These are phyloP conservation scores for Paraconiothyrium brasiliense DNA, from an alignment of 2,329 filamentous ascomycete species.

Conservation along the genomic window DNA sequence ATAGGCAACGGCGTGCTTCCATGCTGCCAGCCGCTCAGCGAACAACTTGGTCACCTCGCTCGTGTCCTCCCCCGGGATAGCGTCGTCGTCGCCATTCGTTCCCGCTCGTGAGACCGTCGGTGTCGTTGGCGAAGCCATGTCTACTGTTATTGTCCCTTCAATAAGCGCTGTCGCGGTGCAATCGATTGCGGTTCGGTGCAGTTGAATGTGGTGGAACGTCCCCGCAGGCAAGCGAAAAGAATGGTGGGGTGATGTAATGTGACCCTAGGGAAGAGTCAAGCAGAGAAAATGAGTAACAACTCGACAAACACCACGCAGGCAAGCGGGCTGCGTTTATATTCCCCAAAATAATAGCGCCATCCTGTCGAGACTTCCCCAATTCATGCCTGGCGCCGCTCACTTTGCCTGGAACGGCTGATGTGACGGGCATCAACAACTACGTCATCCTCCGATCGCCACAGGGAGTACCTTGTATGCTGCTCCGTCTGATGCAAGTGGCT, in stretches of 20 bases:
- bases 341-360: not conserved
- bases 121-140: conserved; percentile 46
- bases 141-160: not conserved
- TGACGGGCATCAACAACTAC: not conserved
- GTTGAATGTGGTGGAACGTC: conserved; percentile 11
- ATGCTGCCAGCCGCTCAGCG: conserved; percentile 87
- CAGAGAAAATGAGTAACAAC: not conserved
- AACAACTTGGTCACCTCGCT: conserved; percentile 70
- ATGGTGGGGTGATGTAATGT: conserved; percentile 5
- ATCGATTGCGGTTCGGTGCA: not conserved
- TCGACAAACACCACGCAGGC: not conserved
- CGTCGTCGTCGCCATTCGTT: conserved; percentile 54
- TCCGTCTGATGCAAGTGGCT: conserved; percentile 8
- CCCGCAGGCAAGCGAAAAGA: not conserved
- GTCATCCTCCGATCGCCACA: conserved; percentile 11
- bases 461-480: not conserved
- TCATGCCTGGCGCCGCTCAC: not conserved
- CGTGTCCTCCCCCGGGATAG: conserved; percentile 59
- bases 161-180: not conserved
- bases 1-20: conserved; percentile 93
- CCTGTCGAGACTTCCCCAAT: not conserved
- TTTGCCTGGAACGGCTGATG: not conserved
- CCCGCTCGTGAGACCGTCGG: conserved; percentile 45
- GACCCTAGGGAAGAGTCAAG: not conserved
- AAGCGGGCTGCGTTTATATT: conserved; percentile 1